Evolutionary conservation across 2,329 filamentous ascomycete species (phyloP).

Genomic region (Hymenotorrendiella dingleyae): DNA sequence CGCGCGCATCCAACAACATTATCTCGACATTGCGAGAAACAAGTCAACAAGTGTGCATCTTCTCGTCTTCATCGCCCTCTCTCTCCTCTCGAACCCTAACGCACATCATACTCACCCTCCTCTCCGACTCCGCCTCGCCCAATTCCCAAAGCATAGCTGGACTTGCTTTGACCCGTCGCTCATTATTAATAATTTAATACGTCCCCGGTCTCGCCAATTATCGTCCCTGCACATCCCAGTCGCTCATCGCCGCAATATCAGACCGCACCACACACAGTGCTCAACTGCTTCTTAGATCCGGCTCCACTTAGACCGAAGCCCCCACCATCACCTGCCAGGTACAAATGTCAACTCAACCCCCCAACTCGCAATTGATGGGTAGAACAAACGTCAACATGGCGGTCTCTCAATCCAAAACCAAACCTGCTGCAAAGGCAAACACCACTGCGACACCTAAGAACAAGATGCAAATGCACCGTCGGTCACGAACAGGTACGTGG

Average conservation of each 20-base stretch:
- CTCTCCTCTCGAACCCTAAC: slow-evolving; percentile 9
- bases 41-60: slow-evolving; percentile 21
- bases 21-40: slow-evolving; percentile 20
- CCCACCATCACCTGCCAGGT: slow-evolving; percentile 28
- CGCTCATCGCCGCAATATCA: slow-evolving; percentile 22
- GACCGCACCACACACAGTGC: slow-evolving; percentile 12
- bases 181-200: slow-evolving; percentile 38
- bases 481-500: slow-evolving; percentile 84
- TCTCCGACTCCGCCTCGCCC: slow-evolving; percentile 28
- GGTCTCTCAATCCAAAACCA: slow-evolving; percentile 54
- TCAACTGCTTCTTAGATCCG: slow-evolving; percentile 14
- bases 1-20: slow-evolving; percentile 18
- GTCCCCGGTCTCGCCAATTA: slow-evolving; percentile 31
- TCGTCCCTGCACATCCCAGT: slow-evolving; percentile 23
- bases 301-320: slow-evolving; percentile 24
- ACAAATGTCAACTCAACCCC: slow-evolving; percentile 61
- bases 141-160: slow-evolving; percentile 26
- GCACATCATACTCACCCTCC: slow-evolving; percentile 11
- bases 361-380: slow-evolving; percentile 43
- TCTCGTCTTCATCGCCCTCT: slow-evolving; percentile 17
- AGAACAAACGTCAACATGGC: slow-evolving; percentile 45
- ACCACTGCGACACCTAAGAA: slow-evolving; percentile 50
- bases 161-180: slow-evolving; percentile 32
- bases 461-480: slow-evolving; percentile 83
- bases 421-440: slow-evolving; percentile 49